Percentiles rank a stretch among this genome's conserved stretches.
These are phyloP conservation scores for Marasmius fiardii DNA, from an alignment of 1,284 basidiomycete genomes.

Conservation along the genomic window DNA sequence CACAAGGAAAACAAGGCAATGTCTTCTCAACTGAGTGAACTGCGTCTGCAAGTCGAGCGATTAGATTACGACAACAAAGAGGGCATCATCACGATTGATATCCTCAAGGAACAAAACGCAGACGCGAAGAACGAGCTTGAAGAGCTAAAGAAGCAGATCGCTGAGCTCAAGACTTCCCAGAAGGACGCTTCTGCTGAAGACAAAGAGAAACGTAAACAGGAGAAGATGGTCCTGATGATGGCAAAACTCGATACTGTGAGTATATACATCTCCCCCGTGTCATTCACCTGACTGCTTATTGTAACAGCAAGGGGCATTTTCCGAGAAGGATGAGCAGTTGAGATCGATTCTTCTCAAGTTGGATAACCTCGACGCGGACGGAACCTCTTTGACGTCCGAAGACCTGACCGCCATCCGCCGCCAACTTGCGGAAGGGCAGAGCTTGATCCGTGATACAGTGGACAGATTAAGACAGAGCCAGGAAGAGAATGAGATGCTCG, in stretches of 20 bases:
- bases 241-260: conserved; percentile 93
- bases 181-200: conserved; percentile 89
- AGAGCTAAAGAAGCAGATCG: conserved; percentile 81
- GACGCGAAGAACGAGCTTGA: conserved; percentile 90
- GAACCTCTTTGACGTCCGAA: conserved; percentile 58
- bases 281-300: conserved; percentile 5
- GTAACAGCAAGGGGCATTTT: conserved; percentile 77
- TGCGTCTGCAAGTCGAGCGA: conserved; percentile 88
- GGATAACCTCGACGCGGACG: conserved; percentile 66
- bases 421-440: conserved; percentile 88
- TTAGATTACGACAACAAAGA: conserved; percentile 97
- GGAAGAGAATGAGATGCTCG: conserved; percentile 89
- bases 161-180: conserved; percentile 77
- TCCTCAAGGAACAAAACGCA: conserved; percentile 91
- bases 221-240: conserved; percentile 99
- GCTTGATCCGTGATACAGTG: conserved; percentile 82
- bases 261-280: conserved; percentile 10
- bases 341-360: conserved; percentile 82
- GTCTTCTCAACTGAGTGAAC: conserved; percentile 88
- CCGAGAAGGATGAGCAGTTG: conserved; percentile 92
- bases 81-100: conserved; percentile 91
- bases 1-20: conserved; percentile 87
- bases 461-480: conserved; percentile 87
- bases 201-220: conserved; percentile 98
- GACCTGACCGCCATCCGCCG: conserved; percentile 81